Base-by-base conservation (phyloP, 2,329 filamentous ascomycete genomes). In the Aureobasidium sp. region DNA sequence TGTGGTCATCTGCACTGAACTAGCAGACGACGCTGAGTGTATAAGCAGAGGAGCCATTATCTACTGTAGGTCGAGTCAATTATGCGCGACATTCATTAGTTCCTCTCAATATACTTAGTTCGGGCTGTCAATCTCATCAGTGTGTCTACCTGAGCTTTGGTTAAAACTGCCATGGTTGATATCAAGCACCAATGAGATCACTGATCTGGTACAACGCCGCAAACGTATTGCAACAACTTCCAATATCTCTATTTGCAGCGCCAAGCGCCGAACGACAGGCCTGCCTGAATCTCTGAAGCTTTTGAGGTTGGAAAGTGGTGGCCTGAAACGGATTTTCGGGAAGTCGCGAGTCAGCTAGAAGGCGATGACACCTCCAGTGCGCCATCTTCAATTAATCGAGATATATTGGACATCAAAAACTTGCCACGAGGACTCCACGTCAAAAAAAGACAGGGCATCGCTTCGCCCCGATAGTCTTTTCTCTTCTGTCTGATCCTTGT, bases 351-450 rank as follows among this genome's bases (percentile, higher is more conserved):
- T 56, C 52, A 56, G 27, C 7, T 5, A 10, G n/a, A 44, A 32
- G 12, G 5, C 23, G 36, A 41, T 41, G 51, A 55, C 36, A 37
- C 26, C 27, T 15, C 27, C 52, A 42, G 37, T 23, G 52, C 52
- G 26, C 52, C 36, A 42, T 55, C 51, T 12, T 29, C 52, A 56
- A 56, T 56, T 27, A 36, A 44, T 56, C 52, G 52, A 32, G 37
- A 23, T 34, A 56, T 44, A 56, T 56, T 34, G 42, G 15, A n/a
- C 37, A 55, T 42, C 36, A 15, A 39, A 53, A 53, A 53, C 20
- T 8, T 53, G 50, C 32, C 17, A 41, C 46, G 9, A 50, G 27
- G 6, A n/a, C 15, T 17, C 52, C 39, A 56, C 52, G n/a, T 34
- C 23, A 32, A 32, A 15, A 42, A 44, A 29, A 34, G 3, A 20